Evolutionary conservation across 2,329 filamentous ascomycete species (phyloP).

Genomic region (Fusarium pseudonygamai): DNA sequence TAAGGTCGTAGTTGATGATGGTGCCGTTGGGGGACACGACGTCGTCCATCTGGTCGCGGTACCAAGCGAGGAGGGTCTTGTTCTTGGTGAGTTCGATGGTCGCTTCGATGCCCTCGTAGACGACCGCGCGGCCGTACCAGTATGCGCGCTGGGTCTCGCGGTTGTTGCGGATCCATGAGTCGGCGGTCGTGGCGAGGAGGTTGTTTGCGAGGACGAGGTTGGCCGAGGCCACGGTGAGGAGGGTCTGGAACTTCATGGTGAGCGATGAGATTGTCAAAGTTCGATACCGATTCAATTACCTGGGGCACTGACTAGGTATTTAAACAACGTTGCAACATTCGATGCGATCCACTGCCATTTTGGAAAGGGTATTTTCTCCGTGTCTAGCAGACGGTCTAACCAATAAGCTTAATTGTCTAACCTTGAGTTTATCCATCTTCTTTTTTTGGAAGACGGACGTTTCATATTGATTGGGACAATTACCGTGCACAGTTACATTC

Average conservation of each 20-base stretch:
- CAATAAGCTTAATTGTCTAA: neutral
- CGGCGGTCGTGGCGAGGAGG: conserved; percentile 26
- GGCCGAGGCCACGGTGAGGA: conserved; percentile 30
- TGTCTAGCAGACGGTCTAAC: neutral
- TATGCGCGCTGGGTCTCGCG: conserved; percentile 32
- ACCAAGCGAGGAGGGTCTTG: conserved; percentile 54
- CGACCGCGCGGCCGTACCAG: conserved; percentile 36
- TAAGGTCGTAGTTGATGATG: conserved; percentile 56
- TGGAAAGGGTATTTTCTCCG: neutral
- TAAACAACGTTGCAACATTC: neutral
- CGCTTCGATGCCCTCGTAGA: conserved; percentile 34
- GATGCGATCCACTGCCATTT: conserved; percentile 1
- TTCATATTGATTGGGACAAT: conserved; percentile 10
- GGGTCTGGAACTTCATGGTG: conserved; percentile 35
- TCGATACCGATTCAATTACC: neutral
- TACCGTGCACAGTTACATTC: conserved; percentile 12
- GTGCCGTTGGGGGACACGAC: conserved; percentile 54
- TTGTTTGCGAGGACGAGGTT: conserved; percentile 22
- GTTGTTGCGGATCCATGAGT: conserved; percentile 38
- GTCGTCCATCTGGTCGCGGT: conserved; percentile 56
- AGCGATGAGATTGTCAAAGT: conserved; percentile 12
- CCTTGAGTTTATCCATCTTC: neutral
- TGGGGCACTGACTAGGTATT: neutral
- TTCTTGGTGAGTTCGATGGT: conserved; percentile 54
- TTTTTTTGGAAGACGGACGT: neutral